Evolutionary conservation across 257 asterid genomes (phyloP), one percentile per base, ranked within the genome.

Genomic region (Leptodermis oblonga): DNA sequence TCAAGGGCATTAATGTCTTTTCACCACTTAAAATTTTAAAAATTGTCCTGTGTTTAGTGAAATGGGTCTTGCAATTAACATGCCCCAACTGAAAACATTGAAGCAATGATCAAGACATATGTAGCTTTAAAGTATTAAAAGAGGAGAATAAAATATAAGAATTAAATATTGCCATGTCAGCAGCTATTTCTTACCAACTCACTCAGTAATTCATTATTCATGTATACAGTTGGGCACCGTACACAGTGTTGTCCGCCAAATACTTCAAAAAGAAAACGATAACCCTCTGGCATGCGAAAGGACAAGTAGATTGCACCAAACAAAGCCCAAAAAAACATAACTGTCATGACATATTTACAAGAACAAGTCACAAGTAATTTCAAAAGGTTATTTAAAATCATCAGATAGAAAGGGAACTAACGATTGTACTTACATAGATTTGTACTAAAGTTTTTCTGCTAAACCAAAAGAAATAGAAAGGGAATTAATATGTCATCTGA

Each of bases 261-360:
- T 74, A 91, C 97, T 84, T 94, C 99, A 70, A 94, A 94, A 43
- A 94, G 96, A 65, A 91, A 90, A 53, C 99, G 95, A 68, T 91
- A 94, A 51, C 89, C 97, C 84, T 94, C 99, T 31, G 99, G 97
- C 92, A 91, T 82, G 70, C 99, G 97, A 81, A 89, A 94, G 76
- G 97, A 94, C 83, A 94, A 76, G 79, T 94, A 91, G 74, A 94
- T 91, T 76, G 98, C 97, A 65, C 97, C 99, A 86, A 94, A 94
- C 83, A 94, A 81, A 48, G 97, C 98, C 99, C 97, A 94, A 75
- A n/a, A 94, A 89, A 26, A 94, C 98, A 53, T 96, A 89, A 75
- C 99, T 94, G 88, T 52, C 76, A 79, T 52, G 53, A 69, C 23
- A 73, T 71, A 58, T 51, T 55, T 42, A 65, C 11, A 20, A 30